These are phyloP conservation scores for Colletotrichum lindemuthianum DNA, from an alignment of 2,329 filamentous ascomycete species.

Conservation along the genomic window DNA sequence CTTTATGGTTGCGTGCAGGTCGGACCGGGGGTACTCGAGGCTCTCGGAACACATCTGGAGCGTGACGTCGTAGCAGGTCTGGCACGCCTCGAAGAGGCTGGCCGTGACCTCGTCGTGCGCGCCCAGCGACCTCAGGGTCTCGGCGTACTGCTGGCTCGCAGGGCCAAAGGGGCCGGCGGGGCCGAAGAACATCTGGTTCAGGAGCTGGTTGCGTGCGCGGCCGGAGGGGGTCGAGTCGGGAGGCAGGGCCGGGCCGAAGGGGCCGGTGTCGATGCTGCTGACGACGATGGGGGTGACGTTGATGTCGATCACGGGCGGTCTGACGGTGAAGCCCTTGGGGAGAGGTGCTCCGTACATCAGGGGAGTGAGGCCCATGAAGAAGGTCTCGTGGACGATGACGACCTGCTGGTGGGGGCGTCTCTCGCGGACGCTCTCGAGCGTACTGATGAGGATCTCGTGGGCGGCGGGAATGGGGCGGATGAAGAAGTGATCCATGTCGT, in stretches of 20 bases:
- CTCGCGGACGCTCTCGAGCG: conserved; percentile 47
- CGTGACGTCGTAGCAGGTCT: conserved; percentile 45
- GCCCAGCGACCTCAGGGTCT: conserved; percentile 44
- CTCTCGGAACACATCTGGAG: conserved; percentile 51
- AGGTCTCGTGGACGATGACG: conserved; percentile 54
- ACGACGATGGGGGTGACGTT: conserved; percentile 49
- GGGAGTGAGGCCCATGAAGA: conserved; percentile 50
- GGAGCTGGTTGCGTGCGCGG: conserved; percentile 44
- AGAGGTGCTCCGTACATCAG: conserved; percentile 50
- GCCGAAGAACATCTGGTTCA: conserved; percentile 39
- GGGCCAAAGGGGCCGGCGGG: conserved; percentile 39
- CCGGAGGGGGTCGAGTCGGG: conserved; percentile 50
- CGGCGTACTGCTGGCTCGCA: conserved; percentile 38
- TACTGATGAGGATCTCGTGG: conserved; percentile 45
- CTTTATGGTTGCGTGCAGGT: conserved; percentile 49
- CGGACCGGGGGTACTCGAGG: conserved; percentile 51
- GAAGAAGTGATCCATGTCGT: conserved; percentile 47
- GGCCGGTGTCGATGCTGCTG: conserved; percentile 50
- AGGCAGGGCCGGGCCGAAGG: conserved; percentile 50
- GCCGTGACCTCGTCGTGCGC: conserved; percentile 38
- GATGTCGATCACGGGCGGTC: conserved; percentile 51
- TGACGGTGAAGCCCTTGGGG: conserved; percentile 48
- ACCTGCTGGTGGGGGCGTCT: conserved; percentile 49
- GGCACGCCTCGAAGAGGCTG: conserved; percentile 42
- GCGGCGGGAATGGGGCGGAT: conserved; percentile 45